Conservation (phyloP, 2,329 filamentous ascomycete genomes). For the Amylocarpus encephaloides region DNA sequence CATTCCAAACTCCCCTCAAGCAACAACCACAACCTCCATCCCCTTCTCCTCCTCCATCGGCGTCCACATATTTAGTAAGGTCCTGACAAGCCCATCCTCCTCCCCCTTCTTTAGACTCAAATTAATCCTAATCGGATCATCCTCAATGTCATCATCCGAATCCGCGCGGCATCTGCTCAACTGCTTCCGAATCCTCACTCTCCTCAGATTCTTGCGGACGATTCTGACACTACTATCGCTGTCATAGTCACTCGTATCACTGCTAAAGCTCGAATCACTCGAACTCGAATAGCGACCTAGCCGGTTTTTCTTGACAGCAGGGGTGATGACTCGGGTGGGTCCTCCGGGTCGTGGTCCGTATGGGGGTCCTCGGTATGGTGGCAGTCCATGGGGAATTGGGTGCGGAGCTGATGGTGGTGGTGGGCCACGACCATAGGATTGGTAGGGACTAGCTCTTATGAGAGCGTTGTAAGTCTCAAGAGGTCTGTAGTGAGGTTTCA, state of each 20-base stretch:
- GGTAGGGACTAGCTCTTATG: constrained; percentile 2
- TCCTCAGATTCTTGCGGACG: constrained; percentile 9
- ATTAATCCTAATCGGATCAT: constrained; percentile 13
- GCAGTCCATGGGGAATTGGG: too few relatives aligned
- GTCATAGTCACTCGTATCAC: neutral
- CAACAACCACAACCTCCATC: neutral
- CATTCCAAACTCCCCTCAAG: neutral
- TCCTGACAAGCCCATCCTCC: constrained; percentile 13
- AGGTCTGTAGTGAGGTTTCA: constrained; percentile 11
- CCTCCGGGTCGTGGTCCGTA: neutral
- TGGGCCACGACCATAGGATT: neutral
- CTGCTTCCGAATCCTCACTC: neutral
- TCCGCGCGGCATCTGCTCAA: constrained; percentile 1
- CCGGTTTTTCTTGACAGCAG: neutral
- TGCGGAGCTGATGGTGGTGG: neutral
- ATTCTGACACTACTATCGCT: constrained; percentile 6
- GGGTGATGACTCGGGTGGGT: neutral
- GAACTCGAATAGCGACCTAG: neutral
- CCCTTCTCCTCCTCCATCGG: constrained; percentile 5
- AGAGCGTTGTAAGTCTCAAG: constrained; percentile 11
- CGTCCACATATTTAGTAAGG: constrained; percentile 17
- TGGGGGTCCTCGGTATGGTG: too few relatives aligned
- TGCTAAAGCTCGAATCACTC: constrained; percentile 6
- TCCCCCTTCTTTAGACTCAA: constrained; percentile 14
- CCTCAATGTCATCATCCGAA: constrained; percentile 8